These are phyloP conservation scores for Stylonectria norvegica DNA, from an alignment of 2,329 filamentous ascomycete genomes.

Conservation along the genomic window DNA sequence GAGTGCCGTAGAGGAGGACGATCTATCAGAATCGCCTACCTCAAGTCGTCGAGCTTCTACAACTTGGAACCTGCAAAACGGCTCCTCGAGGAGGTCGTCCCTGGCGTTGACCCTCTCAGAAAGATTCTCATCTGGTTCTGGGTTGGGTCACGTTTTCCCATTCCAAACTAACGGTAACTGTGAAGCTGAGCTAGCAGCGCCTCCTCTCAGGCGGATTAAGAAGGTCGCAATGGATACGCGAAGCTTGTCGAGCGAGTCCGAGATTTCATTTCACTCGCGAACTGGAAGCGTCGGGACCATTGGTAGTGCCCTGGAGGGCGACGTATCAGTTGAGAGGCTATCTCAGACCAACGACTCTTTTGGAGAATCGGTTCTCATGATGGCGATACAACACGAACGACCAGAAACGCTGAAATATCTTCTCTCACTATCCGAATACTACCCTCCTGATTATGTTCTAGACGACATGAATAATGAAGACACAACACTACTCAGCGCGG, in stretches of 20 bases:
- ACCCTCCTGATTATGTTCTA: constrained; percentile 66
- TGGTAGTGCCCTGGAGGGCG: constrained; percentile 72
- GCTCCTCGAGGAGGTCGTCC: constrained; percentile 40
- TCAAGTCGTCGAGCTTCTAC: constrained; percentile 45
- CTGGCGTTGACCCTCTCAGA: constrained; percentile 43
- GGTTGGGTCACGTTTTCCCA: constrained; percentile 83
- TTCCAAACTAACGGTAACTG: constrained; percentile 62
- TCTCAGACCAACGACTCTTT: constrained; percentile 65
- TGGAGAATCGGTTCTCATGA: constrained; percentile 86
- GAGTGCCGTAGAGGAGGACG: constrained; percentile 45
- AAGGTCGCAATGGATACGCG: constrained; percentile 86
- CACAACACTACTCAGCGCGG: constrained; percentile 83
- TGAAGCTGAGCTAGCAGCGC: constrained; percentile 32
- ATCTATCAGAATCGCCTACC: constrained; percentile 36
- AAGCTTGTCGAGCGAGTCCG: constrained; percentile 83
- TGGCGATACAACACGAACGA: constrained; percentile 73
- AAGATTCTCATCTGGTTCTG: constrained; percentile 53
- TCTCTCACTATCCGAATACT: constrained; percentile 72
- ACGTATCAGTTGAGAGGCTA: constrained; percentile 77
- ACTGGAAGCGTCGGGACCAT: constrained; percentile 75
- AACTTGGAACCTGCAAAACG: constrained; percentile 47
- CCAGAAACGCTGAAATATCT: constrained; percentile 74
- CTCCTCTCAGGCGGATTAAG: constrained; percentile 56
- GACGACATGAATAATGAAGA: constrained; percentile 87
- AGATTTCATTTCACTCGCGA: constrained; percentile 76